These are phyloP conservation scores for Suhomyces bribrorum DNA, from an alignment of 1,139 yeast species.

Conservation along the genomic window DNA sequence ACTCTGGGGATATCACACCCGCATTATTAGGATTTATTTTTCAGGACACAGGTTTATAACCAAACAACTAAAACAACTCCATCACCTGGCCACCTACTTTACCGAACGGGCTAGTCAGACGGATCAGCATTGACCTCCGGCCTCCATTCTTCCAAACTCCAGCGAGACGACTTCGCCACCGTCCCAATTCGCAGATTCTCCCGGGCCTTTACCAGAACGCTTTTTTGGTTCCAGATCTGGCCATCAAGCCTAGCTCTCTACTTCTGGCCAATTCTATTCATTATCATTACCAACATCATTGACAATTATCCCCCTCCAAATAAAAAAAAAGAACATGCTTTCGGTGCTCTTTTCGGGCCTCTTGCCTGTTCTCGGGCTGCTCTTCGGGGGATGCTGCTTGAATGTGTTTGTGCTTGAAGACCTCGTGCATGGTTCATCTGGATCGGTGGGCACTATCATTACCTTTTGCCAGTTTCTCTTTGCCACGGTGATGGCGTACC, in stretches of 20 bases:
- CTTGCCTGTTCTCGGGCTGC: slow-evolving; percentile 29
- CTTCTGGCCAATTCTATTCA: no score
- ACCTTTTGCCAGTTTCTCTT: slow-evolving; percentile 64
- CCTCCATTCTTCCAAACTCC: no score
- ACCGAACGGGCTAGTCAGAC: background rate
- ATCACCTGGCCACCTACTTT: background rate
- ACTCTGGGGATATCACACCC: slow-evolving; percentile 1
- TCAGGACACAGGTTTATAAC: background rate
- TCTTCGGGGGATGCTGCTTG: slow-evolving; percentile 75
- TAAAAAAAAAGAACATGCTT: no score
- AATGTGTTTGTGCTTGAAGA: slow-evolving; percentile 66
- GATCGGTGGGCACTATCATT: slow-evolving; percentile 44
- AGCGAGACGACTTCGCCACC: no score
- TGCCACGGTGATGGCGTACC: slow-evolving; percentile 49
- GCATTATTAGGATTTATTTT: slow-evolving; percentile 1
- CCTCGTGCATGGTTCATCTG: slow-evolving; percentile 21
- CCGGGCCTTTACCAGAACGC: no score
- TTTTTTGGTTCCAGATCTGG: no score
- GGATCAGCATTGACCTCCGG: no score
- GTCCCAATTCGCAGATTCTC: no score
- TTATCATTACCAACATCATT: background rate
- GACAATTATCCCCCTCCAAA: no score
- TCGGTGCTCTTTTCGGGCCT: slow-evolving; percentile 2
- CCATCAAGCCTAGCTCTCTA: no score
- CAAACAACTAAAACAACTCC: background rate